Conservation (phyloP, 768 basidiomycete species). For the Cytidiella melzeri region DNA sequence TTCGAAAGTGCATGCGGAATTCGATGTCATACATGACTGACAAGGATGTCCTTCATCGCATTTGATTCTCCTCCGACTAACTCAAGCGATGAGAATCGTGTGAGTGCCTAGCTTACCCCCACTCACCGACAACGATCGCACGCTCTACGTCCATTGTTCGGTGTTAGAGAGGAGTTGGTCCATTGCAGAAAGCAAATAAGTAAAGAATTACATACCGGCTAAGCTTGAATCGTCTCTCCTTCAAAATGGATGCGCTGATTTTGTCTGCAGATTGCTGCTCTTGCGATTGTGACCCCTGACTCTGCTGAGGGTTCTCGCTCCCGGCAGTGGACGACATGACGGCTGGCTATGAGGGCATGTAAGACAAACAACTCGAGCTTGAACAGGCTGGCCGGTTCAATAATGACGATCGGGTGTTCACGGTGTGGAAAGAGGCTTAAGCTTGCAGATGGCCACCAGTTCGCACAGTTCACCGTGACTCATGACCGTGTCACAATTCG, state of each 20-base stretch:
- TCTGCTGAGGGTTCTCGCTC: conserved; percentile 5
- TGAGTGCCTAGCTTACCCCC: background rate
- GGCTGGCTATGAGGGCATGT: conserved; percentile 8
- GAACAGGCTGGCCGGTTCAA: too few species aligned
- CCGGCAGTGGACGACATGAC: conserved; percentile 5
- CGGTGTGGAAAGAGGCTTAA: background rate
- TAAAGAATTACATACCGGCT: conserved; percentile 53
- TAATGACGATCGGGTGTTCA: background rate
- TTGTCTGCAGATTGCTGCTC: conserved; percentile 3
- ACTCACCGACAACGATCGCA: conserved; percentile 89
- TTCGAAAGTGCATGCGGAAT: conserved; percentile 79
- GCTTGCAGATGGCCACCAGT: too few species aligned
- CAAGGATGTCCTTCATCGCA: conserved; percentile 89
- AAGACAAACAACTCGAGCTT: too few species aligned
- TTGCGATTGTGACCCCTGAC: background rate
- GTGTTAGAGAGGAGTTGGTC: background rate
- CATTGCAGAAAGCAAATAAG: background rate
- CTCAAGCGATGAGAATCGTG: conserved; percentile 1
- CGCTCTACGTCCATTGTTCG: conserved; percentile 43
- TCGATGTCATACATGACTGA: conserved; percentile 80
- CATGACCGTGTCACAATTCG: too few species aligned
- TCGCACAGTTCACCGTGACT: too few species aligned
- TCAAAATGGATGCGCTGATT: conserved; percentile 34
- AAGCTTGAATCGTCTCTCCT: conserved; percentile 82
- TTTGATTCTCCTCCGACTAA: conserved; percentile 75